Percentiles rank a stretch among this genome's conserved stretches.
These are phyloP conservation scores for Niveomyces coronatus DNA, from an alignment of 2,329 filamentous ascomycete species.

Conservation along the genomic window DNA sequence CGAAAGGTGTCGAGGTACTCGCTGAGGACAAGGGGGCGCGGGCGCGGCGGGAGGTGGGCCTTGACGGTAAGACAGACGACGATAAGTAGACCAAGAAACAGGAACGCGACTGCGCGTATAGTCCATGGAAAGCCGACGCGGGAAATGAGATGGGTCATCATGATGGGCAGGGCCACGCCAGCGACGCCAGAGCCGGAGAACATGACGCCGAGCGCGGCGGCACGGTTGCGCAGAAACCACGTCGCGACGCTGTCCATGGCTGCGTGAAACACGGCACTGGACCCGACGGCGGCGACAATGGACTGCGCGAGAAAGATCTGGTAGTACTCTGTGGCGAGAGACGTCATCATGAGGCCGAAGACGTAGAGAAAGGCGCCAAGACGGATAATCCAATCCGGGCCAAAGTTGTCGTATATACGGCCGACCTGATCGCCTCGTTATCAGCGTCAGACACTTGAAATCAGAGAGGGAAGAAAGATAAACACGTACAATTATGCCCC, in stretches of 20 bases:
- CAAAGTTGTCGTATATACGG: conserved; percentile 53
- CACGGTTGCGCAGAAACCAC: conserved; percentile 44
- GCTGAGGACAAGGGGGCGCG: conserved; percentile 30
- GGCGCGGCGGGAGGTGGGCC: conserved; percentile 35
- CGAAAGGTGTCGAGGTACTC: conserved; percentile 37
- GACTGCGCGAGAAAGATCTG: conserved; percentile 34
- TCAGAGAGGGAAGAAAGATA: conserved; percentile 23
- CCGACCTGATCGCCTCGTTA: conserved; percentile 32
- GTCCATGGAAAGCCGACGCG: conserved; percentile 36
- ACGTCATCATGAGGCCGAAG: conserved; percentile 56
- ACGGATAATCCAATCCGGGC: conserved; percentile 47
- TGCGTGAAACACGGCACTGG: conserved; percentile 32
- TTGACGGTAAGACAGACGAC: conserved; percentile 27
- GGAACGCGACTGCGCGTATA: conserved; percentile 36
- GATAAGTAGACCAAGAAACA: conserved; percentile 29
- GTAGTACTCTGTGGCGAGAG: conserved; percentile 35
- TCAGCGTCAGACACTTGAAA: background rate
- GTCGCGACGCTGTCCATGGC: conserved; percentile 32
- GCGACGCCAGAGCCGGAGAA: conserved; percentile 44
- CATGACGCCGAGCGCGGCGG: conserved; percentile 42
- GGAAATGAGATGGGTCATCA: conserved; percentile 44
- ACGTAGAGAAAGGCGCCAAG: conserved; percentile 46
- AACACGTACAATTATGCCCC: conserved; percentile 37
- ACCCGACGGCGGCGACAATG: conserved; percentile 31
- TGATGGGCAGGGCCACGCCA: conserved; percentile 49